Evolutionary conservation across 352 stramenopile species (phyloP).

Genomic region (Phytophthora chlamydospora): DNA sequence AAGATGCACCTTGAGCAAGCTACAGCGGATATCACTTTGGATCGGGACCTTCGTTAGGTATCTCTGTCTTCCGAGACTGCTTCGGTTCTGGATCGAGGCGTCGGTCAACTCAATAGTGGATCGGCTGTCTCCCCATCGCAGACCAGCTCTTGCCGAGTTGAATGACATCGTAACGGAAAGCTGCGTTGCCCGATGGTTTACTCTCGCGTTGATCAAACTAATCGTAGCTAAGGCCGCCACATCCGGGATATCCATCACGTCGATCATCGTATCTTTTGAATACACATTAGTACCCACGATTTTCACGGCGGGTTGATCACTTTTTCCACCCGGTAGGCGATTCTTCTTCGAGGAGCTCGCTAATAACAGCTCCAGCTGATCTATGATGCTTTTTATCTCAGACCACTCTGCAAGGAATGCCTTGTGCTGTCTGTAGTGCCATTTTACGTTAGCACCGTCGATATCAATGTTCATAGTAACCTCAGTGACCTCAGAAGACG

Average conservation of each 20-base stretch:
- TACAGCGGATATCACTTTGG: constrained; percentile 36
- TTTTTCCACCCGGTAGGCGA: constrained; percentile 1
- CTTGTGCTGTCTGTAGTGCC: constrained; percentile 40
- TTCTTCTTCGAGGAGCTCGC: constrained; percentile 27
- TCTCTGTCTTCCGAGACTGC: constrained; percentile 28
- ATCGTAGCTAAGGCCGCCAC: constrained; percentile 28
- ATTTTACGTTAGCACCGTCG: constrained; percentile 34
- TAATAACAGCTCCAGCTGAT: constrained; percentile 49
- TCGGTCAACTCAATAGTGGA: constrained; percentile 25
- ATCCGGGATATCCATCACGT: constrained; percentile 36
- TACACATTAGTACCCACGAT: constrained; percentile 32
- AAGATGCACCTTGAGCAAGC: constrained; percentile 23
- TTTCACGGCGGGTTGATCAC: constrained; percentile 20
- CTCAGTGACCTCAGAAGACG: constrained; percentile 27
- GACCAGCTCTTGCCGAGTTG: constrained; percentile 30
- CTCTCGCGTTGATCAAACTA: constrained; percentile 30
- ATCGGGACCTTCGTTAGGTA: constrained; percentile 32
- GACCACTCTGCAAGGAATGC: constrained; percentile 39
- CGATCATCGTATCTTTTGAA: constrained; percentile 32
- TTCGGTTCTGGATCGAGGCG: constrained; percentile 31
- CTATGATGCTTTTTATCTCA: constrained; percentile 32
- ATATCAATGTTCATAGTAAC: constrained; percentile 39
- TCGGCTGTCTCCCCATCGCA: constrained; percentile 31
- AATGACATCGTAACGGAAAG: constrained; percentile 33
- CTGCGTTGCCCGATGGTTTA: constrained; percentile 33